Evolutionary conservation across 805 yeast genomes (phyloP).

Genomic region (Maudiozyma turicensis): DNA sequence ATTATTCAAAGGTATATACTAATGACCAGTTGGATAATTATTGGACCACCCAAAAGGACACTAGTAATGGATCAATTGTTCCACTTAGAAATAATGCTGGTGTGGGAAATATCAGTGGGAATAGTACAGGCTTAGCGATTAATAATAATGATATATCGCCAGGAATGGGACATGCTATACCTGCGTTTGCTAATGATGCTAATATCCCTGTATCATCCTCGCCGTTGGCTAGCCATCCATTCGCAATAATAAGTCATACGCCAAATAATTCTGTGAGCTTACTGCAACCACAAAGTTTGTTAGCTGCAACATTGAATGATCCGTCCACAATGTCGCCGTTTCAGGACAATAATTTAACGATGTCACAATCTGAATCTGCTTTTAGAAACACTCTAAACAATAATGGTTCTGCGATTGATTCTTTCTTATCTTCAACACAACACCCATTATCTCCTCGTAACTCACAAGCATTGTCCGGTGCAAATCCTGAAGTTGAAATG

Average conservation of each 20-base stretch:
- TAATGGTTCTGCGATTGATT: background rate
- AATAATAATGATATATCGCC: background rate
- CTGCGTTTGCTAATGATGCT: background rate
- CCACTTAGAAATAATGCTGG: conserved; percentile 1
- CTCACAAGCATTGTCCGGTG: conserved; percentile 3
- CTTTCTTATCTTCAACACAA: background rate
- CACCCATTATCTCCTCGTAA: conserved; percentile 5
- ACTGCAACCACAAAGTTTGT: conserved; percentile 12
- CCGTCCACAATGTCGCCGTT: conserved; percentile 4
- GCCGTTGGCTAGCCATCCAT: background rate
- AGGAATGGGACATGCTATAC: background rate
- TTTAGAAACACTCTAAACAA: background rate
- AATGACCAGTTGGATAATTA: conserved; percentile 30
- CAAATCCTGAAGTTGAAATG: conserved; percentile 1
- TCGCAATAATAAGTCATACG: background rate
- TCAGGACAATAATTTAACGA: conserved; percentile 1
- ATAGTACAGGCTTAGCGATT: background rate
- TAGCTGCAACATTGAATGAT: conserved; percentile 13
- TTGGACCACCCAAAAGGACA: conserved; percentile 18
- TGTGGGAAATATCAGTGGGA: background rate
- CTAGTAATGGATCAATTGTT: background rate
- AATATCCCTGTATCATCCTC: background rate
- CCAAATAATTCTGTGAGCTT: conserved; percentile 1
- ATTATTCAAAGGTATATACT: conserved; percentile 24
- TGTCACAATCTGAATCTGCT: conserved; percentile 2